phyloP scores from a whole-genome alignment of 805 yeast genomes.

The Candida pini region DNA sequence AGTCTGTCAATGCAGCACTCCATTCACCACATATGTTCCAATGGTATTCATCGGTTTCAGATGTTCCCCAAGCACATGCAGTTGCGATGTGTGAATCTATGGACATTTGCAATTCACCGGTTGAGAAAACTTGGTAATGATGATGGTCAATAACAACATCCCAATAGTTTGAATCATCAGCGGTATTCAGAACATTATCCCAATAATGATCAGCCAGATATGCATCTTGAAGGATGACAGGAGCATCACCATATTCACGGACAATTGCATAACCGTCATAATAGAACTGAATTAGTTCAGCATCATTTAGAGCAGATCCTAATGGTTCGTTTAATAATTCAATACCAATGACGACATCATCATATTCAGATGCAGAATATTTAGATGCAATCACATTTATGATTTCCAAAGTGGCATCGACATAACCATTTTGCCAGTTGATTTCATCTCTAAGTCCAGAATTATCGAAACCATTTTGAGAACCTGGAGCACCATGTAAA shows the following conservation, averaged over 20 bases:
- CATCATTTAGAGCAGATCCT: constrained; percentile 61
- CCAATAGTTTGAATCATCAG: constrained; percentile 32
- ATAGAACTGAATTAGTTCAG: constrained; percentile 54
- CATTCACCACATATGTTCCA: constrained; percentile 85
- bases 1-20: constrained; percentile 89
- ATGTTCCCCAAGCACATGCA: constrained; percentile 40
- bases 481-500: constrained; percentile 94
- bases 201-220: constrained; percentile 55
- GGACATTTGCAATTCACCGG: constrained; percentile 50
- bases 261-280: constrained; percentile 57
- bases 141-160: constrained; percentile 83
- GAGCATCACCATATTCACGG: constrained; percentile 42
- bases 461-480: constrained; percentile 94
- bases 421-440: constrained; percentile 46
- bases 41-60: constrained; percentile 47
- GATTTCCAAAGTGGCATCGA: constrained; percentile 49
- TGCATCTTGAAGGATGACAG: constrained; percentile 73
- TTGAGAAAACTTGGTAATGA: constrained; percentile 79
- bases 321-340: constrained; percentile 88
- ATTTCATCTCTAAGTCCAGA: constrained; percentile 71
- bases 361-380: constrained; percentile 57
- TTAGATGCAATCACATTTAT: constrained; percentile 49
- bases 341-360: constrained; percentile 75
- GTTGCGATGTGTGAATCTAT: constrained; percentile 61
- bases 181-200: constrained; percentile 47